These are phyloP conservation scores for Digitaria exilis DNA, from an alignment of 202 grass and related monocot species.

Conservation along the genomic window DNA sequence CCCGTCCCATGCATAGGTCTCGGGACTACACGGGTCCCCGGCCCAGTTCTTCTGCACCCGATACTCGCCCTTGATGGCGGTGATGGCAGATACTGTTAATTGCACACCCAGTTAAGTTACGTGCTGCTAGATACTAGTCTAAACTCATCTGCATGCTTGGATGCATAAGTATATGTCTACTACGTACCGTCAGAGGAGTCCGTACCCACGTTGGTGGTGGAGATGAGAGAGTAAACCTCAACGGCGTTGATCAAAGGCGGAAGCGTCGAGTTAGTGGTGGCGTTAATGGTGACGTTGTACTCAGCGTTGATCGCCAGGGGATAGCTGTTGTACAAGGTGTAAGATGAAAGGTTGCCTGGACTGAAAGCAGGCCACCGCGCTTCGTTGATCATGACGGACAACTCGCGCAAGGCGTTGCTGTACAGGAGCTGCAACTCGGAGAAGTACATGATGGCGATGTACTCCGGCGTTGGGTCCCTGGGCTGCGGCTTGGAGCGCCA, in stretches of 20 bases:
- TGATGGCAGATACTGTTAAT: constrained; percentile 56
- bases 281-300: constrained; percentile 36
- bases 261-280: constrained; percentile 33
- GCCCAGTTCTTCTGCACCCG: constrained; percentile 53
- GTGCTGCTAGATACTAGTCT: no score
- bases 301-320: accelerated
- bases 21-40: constrained; percentile 56
- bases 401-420: constrained; percentile 21
- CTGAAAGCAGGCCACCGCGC: not conserved
- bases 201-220: constrained; percentile 19
- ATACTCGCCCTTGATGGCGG: constrained; percentile 41
- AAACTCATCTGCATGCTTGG: no score
- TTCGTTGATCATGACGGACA: constrained; percentile 45
- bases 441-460: constrained; percentile 43
- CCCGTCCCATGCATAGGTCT: constrained; percentile 47
- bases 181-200: not conserved
- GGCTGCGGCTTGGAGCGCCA: constrained; percentile 12
- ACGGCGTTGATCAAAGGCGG: constrained; percentile 64
- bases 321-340: not conserved
- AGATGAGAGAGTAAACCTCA: constrained; percentile 43
- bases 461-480: constrained; percentile 24
- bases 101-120: not conserved
- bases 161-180: no score
- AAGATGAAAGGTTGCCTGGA: constrained; percentile 12
- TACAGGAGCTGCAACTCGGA: constrained; percentile 45